Evolutionary conservation across 2,329 filamentous ascomycete species (phyloP), one percentile per base, ranked within the genome.

Genomic region (Westerdykella ornata): DNA sequence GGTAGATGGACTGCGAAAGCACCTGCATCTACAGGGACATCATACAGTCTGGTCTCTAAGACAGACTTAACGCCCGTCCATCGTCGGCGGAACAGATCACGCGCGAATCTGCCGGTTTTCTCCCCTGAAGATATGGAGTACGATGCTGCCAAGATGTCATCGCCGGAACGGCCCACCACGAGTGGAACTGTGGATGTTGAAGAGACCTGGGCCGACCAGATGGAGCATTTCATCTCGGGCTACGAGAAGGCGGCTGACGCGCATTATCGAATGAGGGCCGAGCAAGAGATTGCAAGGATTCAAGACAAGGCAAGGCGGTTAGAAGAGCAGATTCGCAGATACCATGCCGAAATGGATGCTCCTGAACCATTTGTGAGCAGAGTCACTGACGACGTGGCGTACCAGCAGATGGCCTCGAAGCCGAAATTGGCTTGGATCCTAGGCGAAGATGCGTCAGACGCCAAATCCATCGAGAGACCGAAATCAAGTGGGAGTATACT

Each of bases 381-480:
- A 19, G 39, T 55, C 9, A 56, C 49, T 4, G 44, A 54, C 37
- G 49, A 55, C 30, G 46, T 47, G 44, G 55, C 55, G 11, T 49
- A 52, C 16, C 46, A 47, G 16, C 49, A 45, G 22, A 54, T 56
- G 49, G 49, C 38, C n/a, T 43, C 46, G 13, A 47, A 45, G 15
- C 52, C 54, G 2, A 56, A 56, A 32, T 39, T 58, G 9, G 53
- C 54, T 9, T 54, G 52, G 53, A 51, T 56, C 18, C 39, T 55
- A 6, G 55, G 53, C 11, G 47, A 39, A 13, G 51, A 51, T 14
- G 20, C 36, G 7, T 20, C 40, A 4, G 49, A 51, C 20, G 35
- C 31, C 5, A 47, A 43, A 17, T 46, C 32, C 15, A 44, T 49
- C 29, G 37, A 37, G 26, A 44, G 50, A 30, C 50, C 50, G 14